Conservation (phyloP, 768 basidiomycete genomes). For the Xerocomus potaroensis region DNA sequence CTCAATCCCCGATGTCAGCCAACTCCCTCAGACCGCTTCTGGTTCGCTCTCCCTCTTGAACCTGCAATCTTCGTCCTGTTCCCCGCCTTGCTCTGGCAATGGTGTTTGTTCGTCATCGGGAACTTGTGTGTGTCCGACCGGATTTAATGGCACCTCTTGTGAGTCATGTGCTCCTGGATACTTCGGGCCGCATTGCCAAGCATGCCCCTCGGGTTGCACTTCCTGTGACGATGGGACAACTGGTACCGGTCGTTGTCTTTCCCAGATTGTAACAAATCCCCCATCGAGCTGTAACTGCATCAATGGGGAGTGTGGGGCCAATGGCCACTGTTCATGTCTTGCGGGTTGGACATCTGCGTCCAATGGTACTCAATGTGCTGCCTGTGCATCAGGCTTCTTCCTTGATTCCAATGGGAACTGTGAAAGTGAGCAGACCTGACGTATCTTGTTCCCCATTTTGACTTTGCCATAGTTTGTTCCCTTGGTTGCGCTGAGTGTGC, state of each 20-base stretch:
- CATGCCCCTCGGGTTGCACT: constrained; percentile 65
- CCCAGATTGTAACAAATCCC: constrained; percentile 42
- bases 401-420: constrained; percentile 66
- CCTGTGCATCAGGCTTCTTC: constrained; percentile 76
- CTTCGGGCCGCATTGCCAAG: constrained; percentile 68
- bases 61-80: constrained; percentile 71
- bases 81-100: constrained; percentile 67
- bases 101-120: constrained; percentile 71
- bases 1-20: constrained; percentile 67
- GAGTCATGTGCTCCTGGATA: constrained; percentile 71
- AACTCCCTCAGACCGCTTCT: constrained; percentile 52
- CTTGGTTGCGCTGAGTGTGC: constrained; percentile 71
- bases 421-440: constrained; percentile 42
- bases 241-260: constrained; percentile 71
- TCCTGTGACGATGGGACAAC: constrained; percentile 77
- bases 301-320: constrained; percentile 69
- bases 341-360: constrained; percentile 67
- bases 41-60: constrained; percentile 59
- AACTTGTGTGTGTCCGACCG: constrained; percentile 65
- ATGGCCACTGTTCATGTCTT: constrained; percentile 72
- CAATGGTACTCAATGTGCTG: constrained; percentile 74
- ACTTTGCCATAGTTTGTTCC: constrained; percentile 51
- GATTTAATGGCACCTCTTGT: constrained; percentile 77
- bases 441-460: neutral
- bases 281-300: constrained; percentile 75